phyloP scores from a whole-genome alignment of 495 filamentous ascomycete genomes.

The Lindgomyces ingoldianus region DNA sequence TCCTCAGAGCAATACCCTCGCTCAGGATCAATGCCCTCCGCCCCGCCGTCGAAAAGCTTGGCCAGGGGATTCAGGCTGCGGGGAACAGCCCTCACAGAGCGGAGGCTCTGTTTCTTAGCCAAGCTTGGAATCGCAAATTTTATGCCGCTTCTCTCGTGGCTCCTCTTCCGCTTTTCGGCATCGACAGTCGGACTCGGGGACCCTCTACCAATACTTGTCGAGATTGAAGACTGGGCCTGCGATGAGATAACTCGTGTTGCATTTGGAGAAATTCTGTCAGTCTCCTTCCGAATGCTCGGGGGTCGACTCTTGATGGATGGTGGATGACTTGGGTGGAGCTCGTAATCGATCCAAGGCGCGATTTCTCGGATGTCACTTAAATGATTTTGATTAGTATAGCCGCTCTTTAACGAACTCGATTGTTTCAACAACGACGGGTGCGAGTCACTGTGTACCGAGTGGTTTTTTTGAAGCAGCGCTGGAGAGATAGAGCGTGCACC shows the following conservation, averaged over 20 bases:
- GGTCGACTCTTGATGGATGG: neutral
- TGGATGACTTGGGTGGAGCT: neutral
- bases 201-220: too few species aligned
- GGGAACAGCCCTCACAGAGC: neutral
- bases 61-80: constrained; percentile 19
- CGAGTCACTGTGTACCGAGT: neutral
- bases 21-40: neutral
- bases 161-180: neutral
- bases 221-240: neutral
- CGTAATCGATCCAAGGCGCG: constrained; percentile 23
- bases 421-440: neutral
- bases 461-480: too few species aligned
- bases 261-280: neutral
- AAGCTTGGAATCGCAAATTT: neutral
- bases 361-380: constrained; percentile 15
- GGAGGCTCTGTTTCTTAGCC: constrained; percentile 1
- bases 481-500: too few species aligned
- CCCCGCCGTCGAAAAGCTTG: constrained; percentile 23
- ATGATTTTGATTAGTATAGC: neutral
- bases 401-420: neutral
- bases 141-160: neutral
- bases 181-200: neutral
- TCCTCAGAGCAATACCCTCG: neutral
- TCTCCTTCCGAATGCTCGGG: neutral
- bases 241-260: neutral